Evolutionary conservation across 2,329 filamentous ascomycete genomes (phyloP), one percentile per base, ranked within the genome.

Genomic region (Trichoderma sp.): DNA sequence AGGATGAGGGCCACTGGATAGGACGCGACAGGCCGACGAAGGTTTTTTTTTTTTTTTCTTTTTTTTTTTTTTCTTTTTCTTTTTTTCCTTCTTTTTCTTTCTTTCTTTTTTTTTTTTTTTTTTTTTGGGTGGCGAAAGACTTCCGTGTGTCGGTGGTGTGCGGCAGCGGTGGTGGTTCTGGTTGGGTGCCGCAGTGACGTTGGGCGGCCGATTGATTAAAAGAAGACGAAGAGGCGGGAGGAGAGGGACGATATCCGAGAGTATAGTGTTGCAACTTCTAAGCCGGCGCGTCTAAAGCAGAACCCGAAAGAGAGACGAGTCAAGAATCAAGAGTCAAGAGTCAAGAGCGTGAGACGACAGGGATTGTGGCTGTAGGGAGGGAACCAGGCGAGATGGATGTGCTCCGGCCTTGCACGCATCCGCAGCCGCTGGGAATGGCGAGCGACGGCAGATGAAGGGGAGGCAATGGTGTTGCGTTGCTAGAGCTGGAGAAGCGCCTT

Each of bases 241-340:
- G 39, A 61, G 56, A 61, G 56, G 56, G 69, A 67, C 34, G 54
- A 65, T 68, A 69, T 69, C 67, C 65, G 63, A 63, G 69, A 70
- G 70, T 70, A 73, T 72, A 71, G 72, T n/a, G n/a, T n/a, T n/a
- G n/a, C 61, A 69, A 73, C 75, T 76, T 80, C 79, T 80, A 80
- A 79, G 78, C 74, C 77, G 74, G 75, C 73, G 76, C 76, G 76
- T 80, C 78, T 80, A 80, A 70, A 77, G 72, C 75, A 75, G 73
- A 74, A 73, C 73, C 73, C 73, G 75, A 77, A 75, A 39, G 57
- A 69, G 70, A 71, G 61, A 69, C 25, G 17, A 52, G 59, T 19
- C 32, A 68, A 67, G 45, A 70, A 69, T 73, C 72, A 68, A 68
- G 37, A 57, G 69, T 69, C 70, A 67, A 70, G 65, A 70, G 61